Base-by-base conservation (phyloP, 257 asterid genomes). In the Cinchona pubescens region DNA sequence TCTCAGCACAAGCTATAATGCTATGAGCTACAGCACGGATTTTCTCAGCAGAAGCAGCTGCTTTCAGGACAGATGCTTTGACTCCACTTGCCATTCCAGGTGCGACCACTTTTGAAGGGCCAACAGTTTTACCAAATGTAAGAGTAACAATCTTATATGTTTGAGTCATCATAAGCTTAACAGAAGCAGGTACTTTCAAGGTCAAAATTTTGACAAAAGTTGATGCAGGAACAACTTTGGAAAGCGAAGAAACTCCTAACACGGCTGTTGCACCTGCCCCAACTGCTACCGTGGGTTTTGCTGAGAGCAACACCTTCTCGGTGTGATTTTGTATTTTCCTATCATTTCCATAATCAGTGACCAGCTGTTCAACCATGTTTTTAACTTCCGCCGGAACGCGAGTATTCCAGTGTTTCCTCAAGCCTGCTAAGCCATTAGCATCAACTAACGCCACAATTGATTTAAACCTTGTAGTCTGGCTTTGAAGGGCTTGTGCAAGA, bases 251-350 rank as follows among this genome's bases (percentile, higher is more conserved):
- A 45, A 79, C 95, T 66, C 99, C 99, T 34, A 90, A 21, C 56
- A 88, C 87, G 21, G 97, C 97, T 1, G 99, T 89, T 53, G 97
- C 99, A 65, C 99, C 97, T 0, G 99, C 97, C 63, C 97, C 97
- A 60, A 92, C 92, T 4, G 98, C 97, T 25, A 94, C 92, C 82
- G 90, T 80, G 2, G 97, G 97, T 74, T 90, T 94, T 67, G 83
- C 92, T 11, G 91, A 76, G 73, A 90, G 76, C 40, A 87, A 79
- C 73, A 87, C 83, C 74, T 82, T 89, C 74, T 80, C 85, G 65
- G 65, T 4, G 25, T 45, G 79, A 35, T 51, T 71, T 29, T 78
- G 72, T 25, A 75, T 34, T 14, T 91, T 88, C 68, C 60, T 83
- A 32, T 83, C 82, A 32, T 83, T 76, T 45, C 78, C 91, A 37